Evolutionary conservation across 2,329 filamentous ascomycete genomes (phyloP).

Genomic region (Scedosporium boydii): DNA sequence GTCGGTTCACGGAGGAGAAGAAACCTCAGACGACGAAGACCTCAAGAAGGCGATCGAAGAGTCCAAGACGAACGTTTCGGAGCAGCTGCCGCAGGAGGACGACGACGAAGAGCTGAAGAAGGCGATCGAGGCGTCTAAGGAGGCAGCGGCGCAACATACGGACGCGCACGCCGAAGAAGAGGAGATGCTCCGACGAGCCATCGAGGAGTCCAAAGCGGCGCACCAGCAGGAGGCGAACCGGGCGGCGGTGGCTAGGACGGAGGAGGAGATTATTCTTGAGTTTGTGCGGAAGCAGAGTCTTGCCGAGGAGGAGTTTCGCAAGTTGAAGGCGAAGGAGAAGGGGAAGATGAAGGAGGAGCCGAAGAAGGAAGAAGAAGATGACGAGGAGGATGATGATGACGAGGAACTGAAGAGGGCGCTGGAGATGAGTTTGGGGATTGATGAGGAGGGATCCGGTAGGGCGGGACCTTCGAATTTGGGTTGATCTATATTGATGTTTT

Average conservation of each 20-base stretch:
- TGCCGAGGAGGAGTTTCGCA: conserved; percentile 50
- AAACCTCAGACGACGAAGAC: conserved; percentile 22
- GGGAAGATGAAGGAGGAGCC: background rate
- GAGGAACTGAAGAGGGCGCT: conserved; percentile 5
- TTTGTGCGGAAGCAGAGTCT: conserved; percentile 71
- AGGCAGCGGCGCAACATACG: conserved; percentile 10
- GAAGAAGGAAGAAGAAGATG: background rate
- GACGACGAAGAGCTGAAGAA: conserved; percentile 3
- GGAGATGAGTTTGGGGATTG: conserved; percentile 2
- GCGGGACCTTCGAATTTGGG: conserved; percentile 1
- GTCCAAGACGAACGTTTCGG: conserved; percentile 17
- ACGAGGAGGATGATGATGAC: conserved; percentile 1
- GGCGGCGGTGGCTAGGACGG: conserved; percentile 35
- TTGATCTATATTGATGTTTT: background rate
- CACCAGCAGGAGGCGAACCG: conserved; percentile 33
- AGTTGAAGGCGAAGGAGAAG: conserved; percentile 1
- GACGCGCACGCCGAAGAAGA: conserved; percentile 24
- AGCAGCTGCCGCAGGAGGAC: background rate
- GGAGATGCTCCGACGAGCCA: conserved; percentile 33
- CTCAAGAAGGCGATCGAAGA: conserved; percentile 30
- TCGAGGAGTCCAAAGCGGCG: conserved; percentile 36
- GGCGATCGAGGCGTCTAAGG: conserved; percentile 27
- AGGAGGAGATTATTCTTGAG: conserved; percentile 67
- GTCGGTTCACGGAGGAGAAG: background rate
- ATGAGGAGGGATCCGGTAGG: background rate